Base-by-base conservation (phyloP, 768 basidiomycete species). In the Antrodiella citrinella region DNA sequence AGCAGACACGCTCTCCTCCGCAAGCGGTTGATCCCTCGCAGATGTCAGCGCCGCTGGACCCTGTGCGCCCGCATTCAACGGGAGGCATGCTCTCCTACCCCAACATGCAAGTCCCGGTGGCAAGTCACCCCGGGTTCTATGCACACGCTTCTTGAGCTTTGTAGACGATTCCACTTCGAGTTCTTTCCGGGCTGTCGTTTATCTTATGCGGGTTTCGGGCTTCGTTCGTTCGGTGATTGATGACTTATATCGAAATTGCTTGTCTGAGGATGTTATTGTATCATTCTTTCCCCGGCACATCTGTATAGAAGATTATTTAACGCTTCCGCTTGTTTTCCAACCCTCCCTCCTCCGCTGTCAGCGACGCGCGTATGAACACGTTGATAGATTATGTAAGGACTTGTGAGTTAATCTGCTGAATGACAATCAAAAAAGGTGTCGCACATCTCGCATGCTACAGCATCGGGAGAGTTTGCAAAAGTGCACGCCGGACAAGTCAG, bases 401-500 rank as follows among this genome's bases (percentile, higher is more conserved):
- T 35, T 15, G 7, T 15, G 30, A 35, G 15, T 35, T 7, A 35
- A 35, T 7, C 7, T 35, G 7, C 7, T 35, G 30, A 35, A 35
- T 35, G 7, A 7, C 7, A 7, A 35, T 35, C 15, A 35, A 35
- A 35, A 15, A 35, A 7, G 15, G 58, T 56, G 19, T 66, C 64
- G 50, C 67, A 68, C 25, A 68, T 65, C 18, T 51, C 48, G 48
- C 67, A 68, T 5, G 56, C 43, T 13, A 56, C 25, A 1, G 56
- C 71, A 46, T 72, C 74, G 12, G 64, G 44, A 4, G 69, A 60
- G 61, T 86, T 86, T 15, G 66, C 65, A 56, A 73, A 82, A 7
- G 84, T 87, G 65, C 85, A 89, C 7, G 58, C 62, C 7, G 67
- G 58, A 57, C 84, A 87, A 0, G 74, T 52, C 56, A 74, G 77